phyloP scores from a whole-genome alignment of 2,329 filamentous ascomycete genomes.

The Epicoccum sorghinum region DNA sequence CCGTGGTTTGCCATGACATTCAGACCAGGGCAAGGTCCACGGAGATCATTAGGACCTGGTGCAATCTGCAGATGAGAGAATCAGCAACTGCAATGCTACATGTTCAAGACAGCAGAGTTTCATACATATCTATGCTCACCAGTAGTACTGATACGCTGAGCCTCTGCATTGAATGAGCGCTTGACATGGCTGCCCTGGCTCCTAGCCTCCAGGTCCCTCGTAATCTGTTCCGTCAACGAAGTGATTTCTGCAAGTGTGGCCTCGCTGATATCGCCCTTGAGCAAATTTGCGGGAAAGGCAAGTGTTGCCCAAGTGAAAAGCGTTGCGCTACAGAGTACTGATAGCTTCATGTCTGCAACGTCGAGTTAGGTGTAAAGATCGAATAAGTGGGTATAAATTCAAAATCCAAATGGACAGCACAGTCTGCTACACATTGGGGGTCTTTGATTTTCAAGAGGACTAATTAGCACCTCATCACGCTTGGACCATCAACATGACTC shows the following conservation, averaged over 20 bases:
- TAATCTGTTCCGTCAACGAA: slow-evolving; percentile 18
- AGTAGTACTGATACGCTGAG: slow-evolving; percentile 21
- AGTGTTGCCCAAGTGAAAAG: slow-evolving; percentile 20
- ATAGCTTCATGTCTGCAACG: slow-evolving; percentile 15
- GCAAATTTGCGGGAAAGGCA: slow-evolving; percentile 21
- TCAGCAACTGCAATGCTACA: neutral
- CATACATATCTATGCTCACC: slow-evolving; percentile 20
- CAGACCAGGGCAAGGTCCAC: slow-evolving; percentile 29
- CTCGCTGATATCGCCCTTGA: slow-evolving; percentile 20
- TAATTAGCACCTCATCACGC: neutral
- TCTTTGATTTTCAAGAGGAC: neutral
- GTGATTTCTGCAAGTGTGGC: slow-evolving; percentile 22
- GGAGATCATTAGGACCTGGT: slow-evolving; percentile 13
- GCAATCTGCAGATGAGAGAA: slow-evolving; percentile 1
- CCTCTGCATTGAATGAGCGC: slow-evolving; percentile 22
- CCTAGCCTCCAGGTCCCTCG: slow-evolving; percentile 15
- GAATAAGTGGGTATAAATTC: too few species aligned
- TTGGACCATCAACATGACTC: slow-evolving; percentile 1
- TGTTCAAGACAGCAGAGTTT: neutral
- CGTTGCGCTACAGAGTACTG: slow-evolving; percentile 18
- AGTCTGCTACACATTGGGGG: neutral
- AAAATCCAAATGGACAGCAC: neutral
- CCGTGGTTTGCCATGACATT: slow-evolving; percentile 39
- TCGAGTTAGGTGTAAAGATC: neutral
- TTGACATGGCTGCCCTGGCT: slow-evolving; percentile 12